Conservation (phyloP, 768 basidiomycete genomes). For the Kockovaella imperatae region DNA sequence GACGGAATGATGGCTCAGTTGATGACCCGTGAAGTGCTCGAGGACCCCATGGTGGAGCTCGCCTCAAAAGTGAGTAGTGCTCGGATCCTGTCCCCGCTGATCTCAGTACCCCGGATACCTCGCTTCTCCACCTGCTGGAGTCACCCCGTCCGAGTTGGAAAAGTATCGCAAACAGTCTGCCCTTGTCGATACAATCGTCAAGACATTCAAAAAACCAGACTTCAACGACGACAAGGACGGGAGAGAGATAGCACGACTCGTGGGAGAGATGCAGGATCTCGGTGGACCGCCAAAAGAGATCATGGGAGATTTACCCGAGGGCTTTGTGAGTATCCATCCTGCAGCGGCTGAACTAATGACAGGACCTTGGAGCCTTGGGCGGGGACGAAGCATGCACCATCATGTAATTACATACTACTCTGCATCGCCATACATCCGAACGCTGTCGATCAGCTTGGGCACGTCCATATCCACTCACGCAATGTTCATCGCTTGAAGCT, state of each 20-base stretch:
- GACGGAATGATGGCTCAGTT: constrained; percentile 46
- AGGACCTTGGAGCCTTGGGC: constrained; percentile 33
- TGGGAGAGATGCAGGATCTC: constrained; percentile 44
- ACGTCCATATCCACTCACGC: constrained; percentile 21
- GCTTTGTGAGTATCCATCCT: constrained; percentile 31
- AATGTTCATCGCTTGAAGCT: constrained; percentile 39
- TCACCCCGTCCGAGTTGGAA: constrained; percentile 24
- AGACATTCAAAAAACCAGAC: constrained; percentile 28
- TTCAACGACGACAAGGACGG: constrained; percentile 36
- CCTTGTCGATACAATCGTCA: constrained; percentile 35
- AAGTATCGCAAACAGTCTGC: constrained; percentile 32
- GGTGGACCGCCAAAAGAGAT: constrained; percentile 43
- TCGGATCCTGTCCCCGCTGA: not conserved
- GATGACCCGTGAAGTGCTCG: constrained; percentile 44
- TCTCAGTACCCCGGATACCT: constrained; percentile 43
- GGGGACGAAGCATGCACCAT: constrained; percentile 34
- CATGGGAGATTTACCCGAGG: constrained; percentile 44
- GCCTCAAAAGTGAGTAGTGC: constrained; percentile 37
- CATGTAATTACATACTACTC: constrained; percentile 42
- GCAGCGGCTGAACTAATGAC: not conserved
- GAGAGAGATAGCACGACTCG: constrained; percentile 23
- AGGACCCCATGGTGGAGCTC: constrained; percentile 44
- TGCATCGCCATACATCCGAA: constrained; percentile 34
- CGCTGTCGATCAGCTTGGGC: constrained; percentile 10
- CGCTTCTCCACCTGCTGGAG: constrained; percentile 24